Evolutionary conservation across 768 basidiomycete genomes (phyloP).

Genomic region (Tylopilus felleus): DNA sequence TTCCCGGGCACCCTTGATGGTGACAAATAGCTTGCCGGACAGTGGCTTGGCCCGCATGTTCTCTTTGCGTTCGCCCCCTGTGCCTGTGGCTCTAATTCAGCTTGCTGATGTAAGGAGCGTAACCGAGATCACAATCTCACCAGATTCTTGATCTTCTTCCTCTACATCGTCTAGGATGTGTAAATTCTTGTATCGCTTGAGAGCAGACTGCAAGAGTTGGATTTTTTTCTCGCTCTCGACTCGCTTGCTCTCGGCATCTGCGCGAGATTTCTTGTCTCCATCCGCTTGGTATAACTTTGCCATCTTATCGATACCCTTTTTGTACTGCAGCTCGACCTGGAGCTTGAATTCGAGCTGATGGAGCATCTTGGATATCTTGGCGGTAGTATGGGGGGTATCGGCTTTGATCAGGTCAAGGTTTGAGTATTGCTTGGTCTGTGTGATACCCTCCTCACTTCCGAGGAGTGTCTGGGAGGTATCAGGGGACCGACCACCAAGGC

Average conservation of each 20-base stretch:
- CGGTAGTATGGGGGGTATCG: constrained; percentile 92
- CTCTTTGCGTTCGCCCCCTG: constrained; percentile 85
- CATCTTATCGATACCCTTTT: constrained; percentile 99
- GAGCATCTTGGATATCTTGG: constrained; percentile 96
- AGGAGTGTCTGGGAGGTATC: constrained; percentile 40
- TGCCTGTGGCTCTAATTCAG: constrained; percentile 40
- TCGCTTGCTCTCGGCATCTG: constrained; percentile 90
- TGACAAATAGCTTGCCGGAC: constrained; percentile 88
- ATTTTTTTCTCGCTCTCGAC: constrained; percentile 97
- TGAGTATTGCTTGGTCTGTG: constrained; percentile 65
- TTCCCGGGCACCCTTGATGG: constrained; percentile 86
- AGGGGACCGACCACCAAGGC: constrained; percentile 30
- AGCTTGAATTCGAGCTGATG: constrained; percentile 99
- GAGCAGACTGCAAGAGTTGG: constrained; percentile 83
- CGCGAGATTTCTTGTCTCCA: constrained; percentile 93
- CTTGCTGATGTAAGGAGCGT: not conserved
- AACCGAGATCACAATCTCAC: constrained; percentile 33
- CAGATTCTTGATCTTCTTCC: constrained; percentile 74
- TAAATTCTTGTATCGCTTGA: constrained; percentile 94
- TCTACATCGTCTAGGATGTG: constrained; percentile 89
- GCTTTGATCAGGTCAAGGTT: constrained; percentile 95
- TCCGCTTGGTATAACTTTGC: constrained; percentile 93
- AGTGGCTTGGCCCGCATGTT: constrained; percentile 91
- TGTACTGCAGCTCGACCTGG: constrained; percentile 97
- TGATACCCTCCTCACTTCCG: constrained; percentile 38